Percentiles rank a stretch among this genome's conserved stretches.
Conservation (phyloP, 495 filamentous ascomycete genomes). For the Hypoxylon fuscum region DNA sequence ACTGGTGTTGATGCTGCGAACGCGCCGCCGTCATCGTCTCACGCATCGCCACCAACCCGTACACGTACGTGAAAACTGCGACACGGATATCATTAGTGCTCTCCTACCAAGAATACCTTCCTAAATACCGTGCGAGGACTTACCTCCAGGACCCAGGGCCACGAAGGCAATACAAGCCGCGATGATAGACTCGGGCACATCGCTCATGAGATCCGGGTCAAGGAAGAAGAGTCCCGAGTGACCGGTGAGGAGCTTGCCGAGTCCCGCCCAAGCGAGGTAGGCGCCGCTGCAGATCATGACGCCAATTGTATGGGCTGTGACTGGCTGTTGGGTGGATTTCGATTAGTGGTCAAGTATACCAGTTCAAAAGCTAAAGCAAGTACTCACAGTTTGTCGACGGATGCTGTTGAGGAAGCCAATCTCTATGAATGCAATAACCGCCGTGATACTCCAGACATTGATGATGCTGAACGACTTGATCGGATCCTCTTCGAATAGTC, state of each 20-base stretch:
- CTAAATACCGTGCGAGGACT: conserved; percentile 22
- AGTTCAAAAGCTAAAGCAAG: neutral
- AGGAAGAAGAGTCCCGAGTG: conserved; percentile 60
- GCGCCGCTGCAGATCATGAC: conserved; percentile 47
- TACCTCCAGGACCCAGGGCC: conserved; percentile 46
- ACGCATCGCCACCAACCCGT: conserved; percentile 55
- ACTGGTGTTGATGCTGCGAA: neutral
- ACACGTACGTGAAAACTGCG: conserved; percentile 56
- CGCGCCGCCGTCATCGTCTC: conserved; percentile 54
- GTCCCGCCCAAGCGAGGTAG: conserved; percentile 59
- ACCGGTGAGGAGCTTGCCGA: conserved; percentile 58
- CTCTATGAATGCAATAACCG: conserved; percentile 56
- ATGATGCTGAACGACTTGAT: conserved; percentile 55
- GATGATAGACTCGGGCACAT: conserved; percentile 42
- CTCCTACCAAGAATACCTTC: no score
- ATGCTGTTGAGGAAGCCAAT: conserved; percentile 59
- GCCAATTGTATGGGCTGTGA: conserved; percentile 47
- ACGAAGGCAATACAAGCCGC: conserved; percentile 50
- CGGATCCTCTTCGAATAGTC: conserved; percentile 46
- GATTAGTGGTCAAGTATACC: conserved; percentile 9
- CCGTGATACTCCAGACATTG: conserved; percentile 53
- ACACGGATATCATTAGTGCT: conserved; percentile 27
- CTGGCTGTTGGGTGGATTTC: conserved; percentile 39
- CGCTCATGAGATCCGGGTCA: conserved; percentile 47
- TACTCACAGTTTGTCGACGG: conserved; percentile 55